Evolutionary conservation across 192 early-diverging fungal genomes (phyloP), one percentile per base, ranked within the genome.

Genomic region (Coemansia sp.): DNA sequence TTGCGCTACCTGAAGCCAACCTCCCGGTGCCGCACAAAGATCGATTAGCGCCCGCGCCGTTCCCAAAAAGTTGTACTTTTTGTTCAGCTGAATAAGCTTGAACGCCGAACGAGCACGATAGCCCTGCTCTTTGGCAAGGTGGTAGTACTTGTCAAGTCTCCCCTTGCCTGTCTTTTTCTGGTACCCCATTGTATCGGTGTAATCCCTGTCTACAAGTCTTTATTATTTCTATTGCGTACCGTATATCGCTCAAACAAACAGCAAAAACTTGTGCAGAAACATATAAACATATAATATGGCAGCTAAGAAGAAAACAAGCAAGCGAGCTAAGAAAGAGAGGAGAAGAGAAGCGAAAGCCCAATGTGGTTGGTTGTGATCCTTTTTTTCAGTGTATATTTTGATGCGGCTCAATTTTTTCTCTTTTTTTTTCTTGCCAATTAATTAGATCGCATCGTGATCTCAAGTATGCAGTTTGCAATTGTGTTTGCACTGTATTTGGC

Each of bases 51-150:
- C 89, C 68, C 90, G 90, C 32, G 96, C 84, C 9, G 92, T 90
- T 62, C 94, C 92, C 26, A 99, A 75, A 76, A 99, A 97, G 84
- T 92, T 93, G 84, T 94, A 99, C 78, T 99, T 98, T 83, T 96
- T 97, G 87, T 99, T 99, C 54, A 99, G 88, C 82, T 99, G 97
- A 68, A 99, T 95, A 48, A 99, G 88, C 88, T 99, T 99, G 89
- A 95, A 99, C 66, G 97, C 97, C 56, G 97, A 96, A 85, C 97
- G 95, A 63, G 97, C 94, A 71, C 96, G 90, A 87, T 95, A 99
- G 61, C 97, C 97, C 77, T 97, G 95, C 73, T 99, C 97, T 86
- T 99, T 99, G 81, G 97, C 97, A 88, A 99, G 90, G 77, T 99
- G 93, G 86, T 98, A 99, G 89, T 95, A 98, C 88, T 98, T 98